These are phyloP conservation scores for Penicillium verhagenii DNA, from an alignment of 495 filamentous ascomycete species.

Conservation along the genomic window DNA sequence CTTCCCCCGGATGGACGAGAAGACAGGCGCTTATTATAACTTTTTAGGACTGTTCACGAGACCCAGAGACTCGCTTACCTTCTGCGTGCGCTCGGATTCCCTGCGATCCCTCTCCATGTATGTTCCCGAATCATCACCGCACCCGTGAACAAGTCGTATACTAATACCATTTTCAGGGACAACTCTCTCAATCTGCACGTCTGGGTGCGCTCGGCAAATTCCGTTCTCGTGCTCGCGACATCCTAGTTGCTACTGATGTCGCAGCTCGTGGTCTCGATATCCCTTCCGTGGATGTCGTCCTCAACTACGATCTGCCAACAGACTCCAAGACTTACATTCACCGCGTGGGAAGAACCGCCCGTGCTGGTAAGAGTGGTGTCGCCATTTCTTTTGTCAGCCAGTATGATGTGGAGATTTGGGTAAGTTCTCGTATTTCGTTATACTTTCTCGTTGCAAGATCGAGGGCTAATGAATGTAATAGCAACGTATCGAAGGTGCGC, in stretches of 20 bases:
- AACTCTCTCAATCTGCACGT: constrained; percentile 79
- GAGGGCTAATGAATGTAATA: neutral
- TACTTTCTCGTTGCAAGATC: neutral
- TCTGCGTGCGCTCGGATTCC: constrained; percentile 74
- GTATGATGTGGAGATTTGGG: constrained; percentile 86
- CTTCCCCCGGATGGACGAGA: no score
- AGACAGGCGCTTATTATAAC: no score
- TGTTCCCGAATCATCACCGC: neutral
- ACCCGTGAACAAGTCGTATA: neutral
- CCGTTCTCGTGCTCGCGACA: constrained; percentile 67
- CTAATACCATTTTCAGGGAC: constrained; percentile 46
- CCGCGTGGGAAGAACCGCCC: constrained; percentile 87
- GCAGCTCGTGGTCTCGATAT: constrained; percentile 95
- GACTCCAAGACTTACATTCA: constrained; percentile 95
- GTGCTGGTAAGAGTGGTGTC: constrained; percentile 83
- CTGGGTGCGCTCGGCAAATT: constrained; percentile 88
- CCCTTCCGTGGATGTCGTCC: constrained; percentile 81
- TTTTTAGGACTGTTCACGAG: constrained; percentile 92
- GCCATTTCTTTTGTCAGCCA: constrained; percentile 80
- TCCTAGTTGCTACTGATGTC: constrained; percentile 94
- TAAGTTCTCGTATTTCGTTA: constrained; percentile 46
- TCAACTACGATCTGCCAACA: constrained; percentile 82
- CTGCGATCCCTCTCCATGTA: constrained; percentile 80
- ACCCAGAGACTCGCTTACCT: constrained; percentile 81
- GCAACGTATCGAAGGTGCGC: constrained; percentile 66